Base-by-base conservation (phyloP, 306 rosid species). In the Vigna reflexopilosa region DNA sequence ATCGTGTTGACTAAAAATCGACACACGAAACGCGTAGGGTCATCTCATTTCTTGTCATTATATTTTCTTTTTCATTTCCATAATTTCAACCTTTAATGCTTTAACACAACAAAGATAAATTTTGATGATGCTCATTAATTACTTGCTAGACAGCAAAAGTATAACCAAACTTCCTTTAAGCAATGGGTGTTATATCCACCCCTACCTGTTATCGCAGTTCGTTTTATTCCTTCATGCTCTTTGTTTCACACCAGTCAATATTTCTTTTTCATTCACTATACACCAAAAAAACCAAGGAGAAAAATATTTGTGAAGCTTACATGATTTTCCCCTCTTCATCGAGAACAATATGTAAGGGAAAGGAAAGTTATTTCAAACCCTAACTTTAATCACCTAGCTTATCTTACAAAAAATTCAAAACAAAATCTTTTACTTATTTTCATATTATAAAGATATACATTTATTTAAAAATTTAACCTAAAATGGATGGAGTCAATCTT, bases 1-100 rank as follows among this genome's bases (percentile, higher is more conserved):
- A 87, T 84, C 86, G 74, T 80, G 89, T 88, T 82, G 68, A 61
- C 76, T 85, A 81, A 84, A 89, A 86, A 73, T 80, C 49, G 70
- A 80, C 78, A 82, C 78, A 87, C 47, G 80, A 69, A 78, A 80
- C 80, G 87, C 28, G 76, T 81, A 81, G 72, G 83, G 87, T 74
- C 83, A 38, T 72, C 40, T 84, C 77, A 72, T 72, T 62, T 81
- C 87, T 78, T 79, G 48, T 87, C 79, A 81, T 83, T 85, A 72
- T 64, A 70, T 79, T 78, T 85, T 73, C 75, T 65, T 59, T 34
- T 72, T 69, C 59, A 69, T 85, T 81, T 81, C 75, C 30, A 61
- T 74, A 63, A 78, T 81, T 85, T 85, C 55, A 70, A 16, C 70
- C 85, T 78, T 81, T 72, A 73, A 63, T 81, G 79, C 83, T 77